Conservation (phyloP, 164 flowering plant species). For the Akebia trifoliata region DNA sequence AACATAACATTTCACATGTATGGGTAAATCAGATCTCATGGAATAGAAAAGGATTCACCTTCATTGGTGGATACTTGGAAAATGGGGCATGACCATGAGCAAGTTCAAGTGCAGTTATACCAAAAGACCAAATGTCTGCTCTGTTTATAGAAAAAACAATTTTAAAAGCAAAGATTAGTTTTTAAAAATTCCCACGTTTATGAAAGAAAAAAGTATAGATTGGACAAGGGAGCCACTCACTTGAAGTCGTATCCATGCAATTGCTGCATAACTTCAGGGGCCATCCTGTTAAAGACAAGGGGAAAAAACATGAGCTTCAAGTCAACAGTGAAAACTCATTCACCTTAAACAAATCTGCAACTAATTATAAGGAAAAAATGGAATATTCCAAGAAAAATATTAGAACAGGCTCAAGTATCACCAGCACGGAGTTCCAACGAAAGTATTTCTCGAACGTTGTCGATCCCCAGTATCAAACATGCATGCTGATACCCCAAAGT, state of each 20-base stretch:
- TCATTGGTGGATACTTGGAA: conserved; percentile 99
- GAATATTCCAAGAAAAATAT: neutral
- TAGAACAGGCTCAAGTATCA: conserved; percentile 11
- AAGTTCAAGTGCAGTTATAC: conserved; percentile 97
- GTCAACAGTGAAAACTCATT: neutral
- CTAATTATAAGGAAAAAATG: conserved; percentile 4
- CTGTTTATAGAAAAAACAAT: conserved; percentile 42
- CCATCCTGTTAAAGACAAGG: conserved; percentile 65
- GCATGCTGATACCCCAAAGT: conserved; percentile 95
- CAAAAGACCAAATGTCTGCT: conserved; percentile 99
- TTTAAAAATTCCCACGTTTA: neutral
- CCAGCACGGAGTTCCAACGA: conserved; percentile 99
- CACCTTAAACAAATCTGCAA: neutral
- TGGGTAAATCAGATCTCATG: neutral
- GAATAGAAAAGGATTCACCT: conserved; percentile 39
- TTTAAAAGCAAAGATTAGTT: conserved; percentile 9
- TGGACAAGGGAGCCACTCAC: conserved; percentile 39
- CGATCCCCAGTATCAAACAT: conserved; percentile 96
- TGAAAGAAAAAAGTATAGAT: neutral
- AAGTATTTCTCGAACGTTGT: conserved; percentile 86
- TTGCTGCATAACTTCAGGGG: conserved; percentile 99
- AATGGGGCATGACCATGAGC: conserved; percentile 99
- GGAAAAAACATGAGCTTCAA: conserved; percentile 6
- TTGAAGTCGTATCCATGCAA: conserved; percentile 94
- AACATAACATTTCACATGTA: neutral